Conservation (phyloP, 176 grass and related monocot genomes). For the Elymus sibiricus region DNA sequence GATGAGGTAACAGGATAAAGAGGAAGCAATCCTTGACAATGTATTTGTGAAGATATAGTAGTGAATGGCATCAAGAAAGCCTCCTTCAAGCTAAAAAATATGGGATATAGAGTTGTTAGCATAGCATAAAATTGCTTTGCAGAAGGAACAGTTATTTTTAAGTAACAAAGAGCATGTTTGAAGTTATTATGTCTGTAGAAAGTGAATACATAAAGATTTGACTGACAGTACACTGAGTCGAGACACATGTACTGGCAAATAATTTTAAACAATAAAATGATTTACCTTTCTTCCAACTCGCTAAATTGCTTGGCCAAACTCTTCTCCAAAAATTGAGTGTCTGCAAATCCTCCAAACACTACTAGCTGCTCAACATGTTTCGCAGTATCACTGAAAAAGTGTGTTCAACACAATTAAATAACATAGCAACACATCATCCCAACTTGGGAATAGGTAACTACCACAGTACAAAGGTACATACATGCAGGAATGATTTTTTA, state of each 20-base stretch:
- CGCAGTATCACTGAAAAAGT: slow-evolving; percentile 55
- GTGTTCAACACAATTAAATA: slow-evolving; percentile 21
- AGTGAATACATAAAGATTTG: slow-evolving; percentile 15
- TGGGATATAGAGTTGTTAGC: slow-evolving; percentile 21
- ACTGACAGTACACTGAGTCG: not conserved
- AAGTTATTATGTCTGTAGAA: slow-evolving; percentile 12
- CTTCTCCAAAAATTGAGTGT: slow-evolving; percentile 71
- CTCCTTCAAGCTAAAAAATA: slow-evolving; percentile 77
- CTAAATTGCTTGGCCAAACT: slow-evolving; percentile 75
- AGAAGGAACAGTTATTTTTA: not conserved
- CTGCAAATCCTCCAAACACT: slow-evolving; percentile 82
- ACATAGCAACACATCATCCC: not conserved
- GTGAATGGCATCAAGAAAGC: slow-evolving; percentile 86
- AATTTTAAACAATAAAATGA: slow-evolving; percentile 15
- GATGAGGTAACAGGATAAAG: slow-evolving; percentile 61
- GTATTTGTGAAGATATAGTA: slow-evolving; percentile 76
- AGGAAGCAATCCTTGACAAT: slow-evolving; percentile 70
- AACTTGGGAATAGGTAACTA: not conserved
- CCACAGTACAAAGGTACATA: not conserved
- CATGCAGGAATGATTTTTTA: not conserved
- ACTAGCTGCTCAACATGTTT: slow-evolving; percentile 68
- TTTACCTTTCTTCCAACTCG: slow-evolving; percentile 80
- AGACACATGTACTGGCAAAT: slow-evolving; percentile 1
- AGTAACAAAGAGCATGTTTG: slow-evolving; percentile 16
- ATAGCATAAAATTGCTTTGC: not conserved